A percentile compares a stretch with the other conserved stretches of the same genome.
phyloP scores from a whole-genome alignment of 768 basidiomycete genomes.

The Phaffia australis region DNA sequence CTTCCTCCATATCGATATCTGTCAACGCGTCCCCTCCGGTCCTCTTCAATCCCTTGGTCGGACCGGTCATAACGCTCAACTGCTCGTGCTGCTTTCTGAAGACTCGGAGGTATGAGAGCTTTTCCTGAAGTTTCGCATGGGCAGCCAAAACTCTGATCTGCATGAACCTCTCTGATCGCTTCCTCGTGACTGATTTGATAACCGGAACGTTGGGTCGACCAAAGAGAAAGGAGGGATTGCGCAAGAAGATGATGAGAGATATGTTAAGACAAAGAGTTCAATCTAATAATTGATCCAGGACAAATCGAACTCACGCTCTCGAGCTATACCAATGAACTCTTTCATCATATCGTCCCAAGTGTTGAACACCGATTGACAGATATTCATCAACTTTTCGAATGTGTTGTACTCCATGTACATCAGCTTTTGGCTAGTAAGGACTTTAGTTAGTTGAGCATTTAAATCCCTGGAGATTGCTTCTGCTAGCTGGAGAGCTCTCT shows the following conservation, averaged over 20 bases:
- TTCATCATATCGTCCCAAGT: constrained; percentile 83
- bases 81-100: constrained; percentile 98
- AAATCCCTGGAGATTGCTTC: constrained; percentile 98
- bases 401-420: constrained; percentile 90
- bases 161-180: constrained; percentile 83
- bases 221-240: not conserved
- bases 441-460: constrained; percentile 83
- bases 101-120: constrained; percentile 70
- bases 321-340: constrained; percentile 81
- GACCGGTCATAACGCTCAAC: constrained; percentile 90
- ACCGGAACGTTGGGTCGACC: not conserved
- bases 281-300: not conserved
- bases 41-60: constrained; percentile 56
- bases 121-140: constrained; percentile 81
- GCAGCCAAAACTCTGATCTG: constrained; percentile 89
- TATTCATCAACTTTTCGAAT: constrained; percentile 72
- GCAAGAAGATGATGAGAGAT: not conserved
- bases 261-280: not conserved
- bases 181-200: constrained; percentile 53
- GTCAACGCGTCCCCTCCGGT: constrained; percentile 30
- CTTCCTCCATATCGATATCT: constrained; percentile 96
- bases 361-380: constrained; percentile 65
- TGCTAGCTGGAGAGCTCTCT: constrained; percentile 86
- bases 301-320: constrained; percentile 47
- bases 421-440: constrained; percentile 79